Evolutionary conservation across 1,139 yeast species (phyloP), one percentile per base, ranked within the genome.

Genomic region (Blastobotrys arbuscula): DNA sequence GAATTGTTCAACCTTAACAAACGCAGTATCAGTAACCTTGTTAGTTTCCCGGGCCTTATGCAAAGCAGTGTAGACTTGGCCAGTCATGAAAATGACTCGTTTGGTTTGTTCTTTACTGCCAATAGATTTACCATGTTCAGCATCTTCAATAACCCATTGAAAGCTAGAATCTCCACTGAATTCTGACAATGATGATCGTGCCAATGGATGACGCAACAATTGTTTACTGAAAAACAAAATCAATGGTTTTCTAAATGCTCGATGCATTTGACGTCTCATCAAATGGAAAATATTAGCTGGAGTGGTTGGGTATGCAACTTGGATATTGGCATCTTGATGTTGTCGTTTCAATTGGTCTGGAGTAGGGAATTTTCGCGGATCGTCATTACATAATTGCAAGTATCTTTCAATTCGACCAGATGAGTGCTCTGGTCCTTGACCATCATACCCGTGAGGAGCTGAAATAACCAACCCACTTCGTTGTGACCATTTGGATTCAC

Each of bases 341-440:
- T 94, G 98, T 73, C 98, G 86, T 60, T 87, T 87, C 59, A 92
- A 78, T 71, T 88, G 88, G 61, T 85, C 92, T 53, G 77, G 81
- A 43, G 87, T 70, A 67, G 98, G 99, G 95, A 87, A 94, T 63
- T 68, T 73, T 73, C 97, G 84, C 62, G 87, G 90, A 69, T 94
- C 98, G 74, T 94, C 99, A 68, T 90, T 92, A 68, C 96, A 84
- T 67, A 94, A 74, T 75, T 87, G 96, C 70, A 94, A 79, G 75
- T 89, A 94, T 76, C 99, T 84, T 76, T 94, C 99, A 53, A 94
- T 74, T 78, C 98, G 84, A 64, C 96, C 97, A 53, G 96, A 87
- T 34, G 98, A 92, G 73, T 94, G 99, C 75, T 94, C 99, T 59
- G 98, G 98, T 64, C 99, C 99, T 76, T 92, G 98, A 60, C 99